Evolutionary conservation across 179 eudicot species (phyloP), one percentile per base, ranked within the genome.

Genomic region (Beta macrorhiza): DNA sequence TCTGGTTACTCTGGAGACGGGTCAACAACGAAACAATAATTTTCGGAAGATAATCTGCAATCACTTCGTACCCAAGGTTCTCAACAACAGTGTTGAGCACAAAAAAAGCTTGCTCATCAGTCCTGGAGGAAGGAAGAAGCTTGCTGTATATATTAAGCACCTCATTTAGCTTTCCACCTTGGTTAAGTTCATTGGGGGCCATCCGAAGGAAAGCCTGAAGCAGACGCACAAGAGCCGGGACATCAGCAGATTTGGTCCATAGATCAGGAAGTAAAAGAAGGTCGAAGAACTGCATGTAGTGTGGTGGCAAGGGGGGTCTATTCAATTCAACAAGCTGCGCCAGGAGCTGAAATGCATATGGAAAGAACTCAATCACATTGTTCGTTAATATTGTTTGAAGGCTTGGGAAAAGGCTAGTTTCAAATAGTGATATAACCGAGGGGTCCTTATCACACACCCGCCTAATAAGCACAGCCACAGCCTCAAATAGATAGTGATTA

Each of bases 281-380:
- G 52, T 89, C 86, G 85, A 96, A 96, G 82, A 92, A 87, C 80
- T 89, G 94, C 92, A 93, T 90, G 84, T 93, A 95, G 83, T 85
- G 89, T 37, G 80, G 79, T 19, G 94, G 93, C 71, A 93, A 82
- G 63, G 96, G 98, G 44, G 92, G 88, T 61, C 86, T 87, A 82
- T 89, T 92, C 87, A 93, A 84, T 83, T 96, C 99, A 52, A 96
- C 92, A 82, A 96, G 98, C 86, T 96, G 99, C 63, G 99, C 93
- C 74, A 96, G 82, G 62, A 96, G 87, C 89, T 96, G 99, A 81
- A 93, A 96, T 22, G 97, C 91, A 80, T 96, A 96, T 55, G 98
- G 98, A 83, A 90, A 92, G 84, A 96, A 96, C 87, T 96, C 99
- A 16, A 85, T 83, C 12, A 96, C 89, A 76, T 91, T 91, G 76